phyloP scores from a whole-genome alignment of 331 rosid genomes.

The Acacia pycnantha region DNA sequence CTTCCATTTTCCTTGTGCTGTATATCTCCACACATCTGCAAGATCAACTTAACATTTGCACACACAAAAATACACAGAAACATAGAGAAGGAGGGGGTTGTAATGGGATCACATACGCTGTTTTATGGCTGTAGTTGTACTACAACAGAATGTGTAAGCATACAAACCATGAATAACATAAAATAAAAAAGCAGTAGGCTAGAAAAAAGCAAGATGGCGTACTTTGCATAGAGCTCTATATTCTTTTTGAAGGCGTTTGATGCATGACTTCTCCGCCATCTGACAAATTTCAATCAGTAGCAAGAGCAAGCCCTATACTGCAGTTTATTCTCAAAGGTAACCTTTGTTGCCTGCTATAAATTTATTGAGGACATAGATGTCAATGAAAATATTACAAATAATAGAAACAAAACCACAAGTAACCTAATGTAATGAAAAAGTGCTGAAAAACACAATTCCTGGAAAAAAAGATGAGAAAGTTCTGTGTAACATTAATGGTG shows the following conservation, averaged over 20 bases:
- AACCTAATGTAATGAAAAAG: not conserved
- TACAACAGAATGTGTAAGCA: conserved; percentile 11
- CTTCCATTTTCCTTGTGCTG: conserved; percentile 12
- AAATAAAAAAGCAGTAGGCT: conserved; percentile 3
- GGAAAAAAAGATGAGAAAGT: not conserved
- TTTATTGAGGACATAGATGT: conserved; percentile 24
- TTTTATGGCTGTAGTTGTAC: not conserved
- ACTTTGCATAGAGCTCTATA: conserved; percentile 76
- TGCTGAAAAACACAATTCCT: not conserved
- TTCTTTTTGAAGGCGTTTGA: conserved; percentile 76
- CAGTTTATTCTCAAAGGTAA: conserved; percentile 6
- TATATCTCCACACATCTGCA: conserved; percentile 4
- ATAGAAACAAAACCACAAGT: conserved; percentile 11
- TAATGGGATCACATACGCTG: not conserved
- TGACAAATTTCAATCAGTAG: conserved; percentile 17
- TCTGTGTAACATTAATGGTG: not conserved
- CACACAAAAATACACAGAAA: not conserved
- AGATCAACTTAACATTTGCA: conserved; percentile 20
- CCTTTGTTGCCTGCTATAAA: conserved; percentile 23
- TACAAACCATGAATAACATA: not conserved
- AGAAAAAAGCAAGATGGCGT: conserved; percentile 20
- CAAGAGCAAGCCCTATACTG: not conserved
- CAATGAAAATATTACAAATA: conserved; percentile 10
- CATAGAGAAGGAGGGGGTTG: not conserved
- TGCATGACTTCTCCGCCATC: conserved; percentile 73